Conservation (phyloP, 768 basidiomycete genomes). For the Lyophyllum decastes region DNA sequence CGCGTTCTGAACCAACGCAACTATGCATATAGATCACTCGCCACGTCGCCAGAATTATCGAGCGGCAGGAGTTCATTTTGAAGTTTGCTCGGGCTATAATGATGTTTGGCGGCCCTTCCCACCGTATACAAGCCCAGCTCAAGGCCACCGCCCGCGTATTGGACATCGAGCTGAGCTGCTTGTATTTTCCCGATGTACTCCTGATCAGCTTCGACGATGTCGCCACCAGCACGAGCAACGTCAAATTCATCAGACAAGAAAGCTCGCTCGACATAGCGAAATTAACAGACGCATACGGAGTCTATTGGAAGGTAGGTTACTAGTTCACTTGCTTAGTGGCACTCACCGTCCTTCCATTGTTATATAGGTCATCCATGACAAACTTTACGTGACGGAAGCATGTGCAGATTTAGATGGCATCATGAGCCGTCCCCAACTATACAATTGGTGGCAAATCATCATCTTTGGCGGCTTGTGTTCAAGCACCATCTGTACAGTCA, state of each 20-base stretch:
- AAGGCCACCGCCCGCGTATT: conserved; percentile 78
- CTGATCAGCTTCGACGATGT: conserved; percentile 83
- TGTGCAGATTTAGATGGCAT: conserved; percentile 67
- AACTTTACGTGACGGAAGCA: conserved; percentile 73
- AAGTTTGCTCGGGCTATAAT: conserved; percentile 86
- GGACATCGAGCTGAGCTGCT: conserved; percentile 67
- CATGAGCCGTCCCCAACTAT: conserved; percentile 68
- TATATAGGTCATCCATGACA: conserved; percentile 80
- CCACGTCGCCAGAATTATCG: conserved; percentile 80
- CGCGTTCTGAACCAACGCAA: neutral
- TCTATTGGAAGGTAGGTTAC: conserved; percentile 70
- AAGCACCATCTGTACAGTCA: conserved; percentile 69
- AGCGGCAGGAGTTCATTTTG: conserved; percentile 82
- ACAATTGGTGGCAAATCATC: conserved; percentile 60
- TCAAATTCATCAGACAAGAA: conserved; percentile 76
- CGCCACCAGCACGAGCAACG: conserved; percentile 76
- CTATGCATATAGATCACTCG: conserved; percentile 63
- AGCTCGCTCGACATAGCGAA: conserved; percentile 78
- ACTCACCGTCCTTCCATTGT: neutral
- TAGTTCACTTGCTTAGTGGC: neutral
- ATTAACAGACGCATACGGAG: conserved; percentile 63
- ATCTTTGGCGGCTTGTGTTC: conserved; percentile 80
- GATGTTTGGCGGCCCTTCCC: conserved; percentile 86
- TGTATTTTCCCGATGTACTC: conserved; percentile 77
- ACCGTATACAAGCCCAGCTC: conserved; percentile 82